Conservation (phyloP, 257 asterid genomes). For the Solanum megistacrolobum region DNA sequence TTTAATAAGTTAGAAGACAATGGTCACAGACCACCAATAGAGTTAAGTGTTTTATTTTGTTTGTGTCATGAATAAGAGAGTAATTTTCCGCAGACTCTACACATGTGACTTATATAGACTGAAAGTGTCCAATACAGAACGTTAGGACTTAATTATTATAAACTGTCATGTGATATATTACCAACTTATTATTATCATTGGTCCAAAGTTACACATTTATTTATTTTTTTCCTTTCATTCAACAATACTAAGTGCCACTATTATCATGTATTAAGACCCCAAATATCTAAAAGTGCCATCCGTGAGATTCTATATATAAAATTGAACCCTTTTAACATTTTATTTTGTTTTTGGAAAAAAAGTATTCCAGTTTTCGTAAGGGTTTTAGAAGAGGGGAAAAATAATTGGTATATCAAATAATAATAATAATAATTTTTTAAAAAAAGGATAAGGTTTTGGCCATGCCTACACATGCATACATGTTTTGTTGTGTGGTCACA, state of each 20-base stretch:
- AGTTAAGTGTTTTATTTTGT: background rate
- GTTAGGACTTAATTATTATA: background rate
- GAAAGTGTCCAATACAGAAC: conserved; percentile 7
- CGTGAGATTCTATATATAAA: background rate
- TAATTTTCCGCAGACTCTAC: conserved; percentile 24
- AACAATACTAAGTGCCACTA: background rate
- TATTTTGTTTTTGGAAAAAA: background rate
- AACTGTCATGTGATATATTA: background rate
- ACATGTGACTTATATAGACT: conserved; percentile 34
- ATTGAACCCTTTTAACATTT: background rate
- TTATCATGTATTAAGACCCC: background rate
- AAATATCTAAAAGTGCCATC: background rate
- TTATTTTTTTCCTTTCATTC: background rate
- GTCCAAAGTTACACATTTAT: background rate
- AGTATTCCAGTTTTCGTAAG: background rate
- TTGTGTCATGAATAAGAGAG: conserved; percentile 15
- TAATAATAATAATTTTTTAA: background rate
- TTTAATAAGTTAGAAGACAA: conserved; percentile 5
- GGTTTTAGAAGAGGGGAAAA: background rate
- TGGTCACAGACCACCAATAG: conserved; percentile 22
- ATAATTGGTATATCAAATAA: background rate
- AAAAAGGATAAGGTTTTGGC: conserved; percentile 6
- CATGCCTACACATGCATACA: background rate
- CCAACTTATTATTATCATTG: background rate
- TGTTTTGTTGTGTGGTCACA: conserved; percentile 1